Evolutionary conservation across 176 grass and related monocot genomes (phyloP), one percentile per base, ranked within the genome.

Genomic region (Carex myosuroides): DNA sequence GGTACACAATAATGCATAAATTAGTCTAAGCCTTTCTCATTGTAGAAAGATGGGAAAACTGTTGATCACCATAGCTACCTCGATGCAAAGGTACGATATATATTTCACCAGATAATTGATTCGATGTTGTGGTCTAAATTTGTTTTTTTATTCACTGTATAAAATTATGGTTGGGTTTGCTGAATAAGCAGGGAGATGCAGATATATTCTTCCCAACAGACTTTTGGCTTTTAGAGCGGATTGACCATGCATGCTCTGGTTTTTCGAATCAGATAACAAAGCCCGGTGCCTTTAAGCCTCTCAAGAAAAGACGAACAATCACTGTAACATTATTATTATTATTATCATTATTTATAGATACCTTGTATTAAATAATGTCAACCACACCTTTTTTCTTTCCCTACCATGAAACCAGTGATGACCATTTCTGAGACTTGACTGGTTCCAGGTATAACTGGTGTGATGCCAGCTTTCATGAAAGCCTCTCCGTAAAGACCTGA

Each of bases 191-290:
- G 96, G 96, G 96, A 66, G 89, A 98, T 78, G 87, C 96, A 29
- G 96, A 98, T 88, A 95, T 98, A 84, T 95, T 95, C 85, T 95
- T 98, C 81, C 93, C 96, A 62, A 95, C 93, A 66, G 88, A 98
- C 86, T 98, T 95, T 82, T 86, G 83, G 89, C 87, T 98, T 42
- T 88, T 98, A 79, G 91, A 95, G 88, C 80, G 72, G 79, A 95
- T 98, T 2, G 93, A 98, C 77, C 93, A 98, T 95, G 33, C 85
- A 64, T 95, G 86, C 88, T 89, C 96, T 88, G 89, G 85, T 33
- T 98, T 92, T 79, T 92, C 68, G 71, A 88, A 84, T 67, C 83
- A 92, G 39, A 89, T 86, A 53, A 90, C 79, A 82, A 92, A 80
- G 14, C 79, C 71, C 7, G 87, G 84, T 54, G 81, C 92, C 64